These are phyloP conservation scores for Macroventuria anomochaeta DNA, from an alignment of 2,329 filamentous ascomycete species.

Conservation along the genomic window DNA sequence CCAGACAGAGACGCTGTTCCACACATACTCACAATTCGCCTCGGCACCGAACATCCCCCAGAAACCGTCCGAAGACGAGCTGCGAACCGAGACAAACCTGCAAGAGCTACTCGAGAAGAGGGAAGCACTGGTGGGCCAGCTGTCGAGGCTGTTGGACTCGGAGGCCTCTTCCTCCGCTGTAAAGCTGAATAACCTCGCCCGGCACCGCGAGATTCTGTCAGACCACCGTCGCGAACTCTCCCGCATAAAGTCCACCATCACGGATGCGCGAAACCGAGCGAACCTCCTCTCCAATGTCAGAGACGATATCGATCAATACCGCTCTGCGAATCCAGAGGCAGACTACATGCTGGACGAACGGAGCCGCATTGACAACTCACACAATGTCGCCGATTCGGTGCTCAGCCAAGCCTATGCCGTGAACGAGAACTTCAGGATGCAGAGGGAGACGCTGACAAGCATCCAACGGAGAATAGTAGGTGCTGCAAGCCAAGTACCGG, in stretches of 20 bases:
- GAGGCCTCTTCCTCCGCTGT: slow-evolving; percentile 90
- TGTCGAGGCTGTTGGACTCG: slow-evolving; percentile 88
- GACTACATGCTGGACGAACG: slow-evolving; percentile 98
- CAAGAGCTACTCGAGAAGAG: slow-evolving; percentile 88
- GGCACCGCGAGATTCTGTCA: slow-evolving; percentile 86
- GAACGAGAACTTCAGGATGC: slow-evolving; percentile 85
- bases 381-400: slow-evolving; percentile 87
- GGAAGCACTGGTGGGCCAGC: slow-evolving; percentile 79
- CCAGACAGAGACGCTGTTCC: slow-evolving; percentile 83
- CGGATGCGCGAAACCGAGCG: slow-evolving; percentile 80
- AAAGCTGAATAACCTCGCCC: slow-evolving; percentile 95
- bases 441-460: slow-evolving; percentile 84
- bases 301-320: slow-evolving; percentile 90
- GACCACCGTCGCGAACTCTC: slow-evolving; percentile 85
- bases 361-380: slow-evolving; percentile 82
- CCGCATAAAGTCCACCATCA: slow-evolving; percentile 75
- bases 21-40: slow-evolving; percentile 89
- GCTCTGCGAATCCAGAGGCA: slow-evolving; percentile 83
- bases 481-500: slow-evolving; percentile 89
- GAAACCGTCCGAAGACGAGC: slow-evolving; percentile 86
- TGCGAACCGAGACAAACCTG: slow-evolving; percentile 77
- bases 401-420: slow-evolving; percentile 96
- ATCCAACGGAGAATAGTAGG: slow-evolving; percentile 90
- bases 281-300: slow-evolving; percentile 91
- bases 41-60: slow-evolving; percentile 77